Evolutionary conservation across 108 stramenopile species (phyloP).

Genomic region (Nitzschia putrida): DNA sequence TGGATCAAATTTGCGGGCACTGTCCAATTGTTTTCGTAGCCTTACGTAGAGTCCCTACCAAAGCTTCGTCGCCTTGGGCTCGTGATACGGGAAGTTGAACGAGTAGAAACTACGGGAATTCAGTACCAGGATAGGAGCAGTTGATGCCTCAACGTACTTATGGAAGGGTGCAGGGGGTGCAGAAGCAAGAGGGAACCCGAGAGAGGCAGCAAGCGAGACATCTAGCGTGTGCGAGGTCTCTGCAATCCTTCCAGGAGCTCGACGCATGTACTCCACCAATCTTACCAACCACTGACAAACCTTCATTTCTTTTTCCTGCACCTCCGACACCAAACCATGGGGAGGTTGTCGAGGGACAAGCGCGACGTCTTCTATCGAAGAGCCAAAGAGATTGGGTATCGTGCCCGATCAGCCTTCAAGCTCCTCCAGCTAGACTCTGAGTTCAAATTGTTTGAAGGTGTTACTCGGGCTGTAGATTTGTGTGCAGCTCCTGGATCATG

Average conservation of each 20-base stretch:
- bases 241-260: too few relatives aligned
- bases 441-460: conserved; percentile 82
- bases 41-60: neutral
- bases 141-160: too few relatives aligned
- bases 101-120: too few relatives aligned
- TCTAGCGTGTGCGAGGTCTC: too few relatives aligned
- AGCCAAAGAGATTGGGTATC: conserved; percentile 94
- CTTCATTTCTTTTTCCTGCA: too few relatives aligned
- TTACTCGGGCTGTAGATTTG: conserved; percentile 88
- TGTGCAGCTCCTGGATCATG: conserved; percentile 99
- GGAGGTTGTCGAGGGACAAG: conserved; percentile 88
- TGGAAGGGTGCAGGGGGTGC: too few relatives aligned
- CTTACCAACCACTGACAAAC: too few relatives aligned
- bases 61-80: neutral
- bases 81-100: too few relatives aligned
- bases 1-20: neutral
- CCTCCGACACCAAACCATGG: conserved; percentile 55
- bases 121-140: too few relatives aligned
- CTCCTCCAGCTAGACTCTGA: conserved; percentile 96
- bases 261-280: too few relatives aligned
- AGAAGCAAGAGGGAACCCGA: too few relatives aligned
- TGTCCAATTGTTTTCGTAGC: conserved; percentile 3
- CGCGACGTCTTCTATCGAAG: conserved; percentile 97
- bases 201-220: too few relatives aligned
- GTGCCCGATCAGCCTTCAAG: conserved; percentile 98